Base-by-base conservation (phyloP, 1,139 yeast genomes). In the Maudiozyma humilis region DNA sequence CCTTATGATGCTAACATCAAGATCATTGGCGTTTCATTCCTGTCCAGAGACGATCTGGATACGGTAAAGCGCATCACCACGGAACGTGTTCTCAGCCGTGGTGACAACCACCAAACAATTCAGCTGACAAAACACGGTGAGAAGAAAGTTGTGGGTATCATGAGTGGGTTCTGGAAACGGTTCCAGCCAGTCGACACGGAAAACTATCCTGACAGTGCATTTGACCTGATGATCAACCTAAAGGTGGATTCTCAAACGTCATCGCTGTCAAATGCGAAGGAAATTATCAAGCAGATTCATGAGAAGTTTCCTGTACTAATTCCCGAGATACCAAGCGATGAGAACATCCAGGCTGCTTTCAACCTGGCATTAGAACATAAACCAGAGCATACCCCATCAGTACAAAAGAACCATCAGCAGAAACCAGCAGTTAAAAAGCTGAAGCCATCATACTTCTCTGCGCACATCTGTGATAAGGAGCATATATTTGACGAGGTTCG, bases 81-180 rank as follows among this genome's bases (percentile, higher is more conserved):
- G 12, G 60, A 69, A 0, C 70, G 97, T 50, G 82, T 91, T 0
- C 45, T 71, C 4, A 58, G 59, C 1, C 72, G 99, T 53, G 97
- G 96, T 1, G 93, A 87, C 58, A 83, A 86, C 53, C 99, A 93
- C 59, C 96, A 88, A 61, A 77, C 93, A 0, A 84, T 93, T 40
- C 80, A 81, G 52, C 72, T 71, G 3, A 62, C 62, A 0, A 59
- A 70, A 1, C 73, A 77, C 48, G 75, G 74, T 5, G 63, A 63
- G 1, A 62, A 64, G 12, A 68, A 72, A 39, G 79, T 84, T 0
- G 62, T 69, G 17, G 75, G 71, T 13, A 79, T 91, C 29, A 78
- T 89, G 84, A 66, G 69, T 37, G 89, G 91, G 0, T 89, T 89
- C 53, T 69, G 86, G 36, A 68, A 68, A 2, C 66, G 95, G 45